phyloP scores from a whole-genome alignment of 257 asterid genomes.

The Nicotiana sylvestris region DNA sequence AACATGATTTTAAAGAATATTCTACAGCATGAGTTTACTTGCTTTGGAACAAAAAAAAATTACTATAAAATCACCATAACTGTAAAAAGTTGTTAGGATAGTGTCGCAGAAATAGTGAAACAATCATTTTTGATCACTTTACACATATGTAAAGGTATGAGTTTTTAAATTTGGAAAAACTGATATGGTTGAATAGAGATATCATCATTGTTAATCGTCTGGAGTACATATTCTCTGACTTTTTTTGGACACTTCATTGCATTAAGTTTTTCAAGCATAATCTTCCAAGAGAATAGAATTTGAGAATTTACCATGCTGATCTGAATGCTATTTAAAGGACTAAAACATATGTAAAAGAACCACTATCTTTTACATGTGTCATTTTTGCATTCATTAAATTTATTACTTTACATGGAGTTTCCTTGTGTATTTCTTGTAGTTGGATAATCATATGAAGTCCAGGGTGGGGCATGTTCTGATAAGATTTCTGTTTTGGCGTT shows the following conservation, averaged over 20 bases:
- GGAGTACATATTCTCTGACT: background rate
- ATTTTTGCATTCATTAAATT: background rate
- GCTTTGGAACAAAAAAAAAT: background rate
- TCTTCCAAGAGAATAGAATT: background rate
- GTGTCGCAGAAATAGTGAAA: background rate
- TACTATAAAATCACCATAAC: background rate
- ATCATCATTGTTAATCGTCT: background rate
- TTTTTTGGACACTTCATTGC: background rate
- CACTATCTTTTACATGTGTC: background rate
- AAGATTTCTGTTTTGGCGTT: background rate
- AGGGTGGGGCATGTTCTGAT: background rate
- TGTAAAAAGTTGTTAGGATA: background rate
- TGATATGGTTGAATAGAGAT: background rate
- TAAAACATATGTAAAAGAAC: background rate
- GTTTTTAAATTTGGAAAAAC: background rate
- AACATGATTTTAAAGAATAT: background rate
- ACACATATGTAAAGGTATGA: background rate
- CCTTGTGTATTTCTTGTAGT: background rate
- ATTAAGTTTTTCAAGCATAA: background rate
- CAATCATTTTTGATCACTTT: background rate
- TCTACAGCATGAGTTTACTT: background rate
- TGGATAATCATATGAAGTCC: background rate
- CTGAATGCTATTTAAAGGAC: background rate
- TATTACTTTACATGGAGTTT: background rate
- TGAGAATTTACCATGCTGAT: background rate